phyloP scores from a whole-genome alignment of 2,329 filamentous ascomycete species.

The Aureobasidium sp. region DNA sequence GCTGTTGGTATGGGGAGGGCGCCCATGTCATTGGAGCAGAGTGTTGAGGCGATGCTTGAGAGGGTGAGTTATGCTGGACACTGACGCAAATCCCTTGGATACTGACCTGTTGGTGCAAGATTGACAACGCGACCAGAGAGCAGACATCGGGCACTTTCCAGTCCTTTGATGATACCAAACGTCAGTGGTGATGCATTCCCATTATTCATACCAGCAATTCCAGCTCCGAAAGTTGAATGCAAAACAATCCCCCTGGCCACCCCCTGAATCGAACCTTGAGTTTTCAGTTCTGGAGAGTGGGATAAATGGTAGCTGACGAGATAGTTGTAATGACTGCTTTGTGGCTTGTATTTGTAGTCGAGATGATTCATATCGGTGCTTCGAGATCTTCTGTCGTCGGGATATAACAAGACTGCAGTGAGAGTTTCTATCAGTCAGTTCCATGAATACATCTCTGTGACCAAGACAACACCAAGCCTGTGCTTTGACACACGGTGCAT shows the following conservation, averaged over 20 bases:
- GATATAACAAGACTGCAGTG: no score
- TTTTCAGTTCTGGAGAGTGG: no score
- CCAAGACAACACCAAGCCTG: neutral
- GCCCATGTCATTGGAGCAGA: conserved; percentile 29
- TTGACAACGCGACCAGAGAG: neutral
- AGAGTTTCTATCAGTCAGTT: neutral
- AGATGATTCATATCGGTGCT: no score
- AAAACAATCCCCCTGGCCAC: no score
- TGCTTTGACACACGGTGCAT: neutral
- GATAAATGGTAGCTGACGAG: no score
- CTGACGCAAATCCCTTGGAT: no score
- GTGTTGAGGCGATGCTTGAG: conserved; percentile 25
- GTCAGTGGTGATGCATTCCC: neutral
- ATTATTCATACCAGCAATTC: no score
- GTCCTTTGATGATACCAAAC: neutral
- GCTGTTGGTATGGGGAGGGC: conserved; percentile 26
- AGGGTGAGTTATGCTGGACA: neutral
- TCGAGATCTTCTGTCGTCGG: no score
- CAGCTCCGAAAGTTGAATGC: no score
- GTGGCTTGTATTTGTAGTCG: no score
- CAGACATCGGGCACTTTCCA: neutral
- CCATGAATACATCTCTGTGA: neutral
- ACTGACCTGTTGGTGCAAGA: neutral
- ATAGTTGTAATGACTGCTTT: no score
- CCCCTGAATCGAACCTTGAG: no score